Conservation (phyloP, 805 yeast species). For the Geotrichum ghanense region DNA sequence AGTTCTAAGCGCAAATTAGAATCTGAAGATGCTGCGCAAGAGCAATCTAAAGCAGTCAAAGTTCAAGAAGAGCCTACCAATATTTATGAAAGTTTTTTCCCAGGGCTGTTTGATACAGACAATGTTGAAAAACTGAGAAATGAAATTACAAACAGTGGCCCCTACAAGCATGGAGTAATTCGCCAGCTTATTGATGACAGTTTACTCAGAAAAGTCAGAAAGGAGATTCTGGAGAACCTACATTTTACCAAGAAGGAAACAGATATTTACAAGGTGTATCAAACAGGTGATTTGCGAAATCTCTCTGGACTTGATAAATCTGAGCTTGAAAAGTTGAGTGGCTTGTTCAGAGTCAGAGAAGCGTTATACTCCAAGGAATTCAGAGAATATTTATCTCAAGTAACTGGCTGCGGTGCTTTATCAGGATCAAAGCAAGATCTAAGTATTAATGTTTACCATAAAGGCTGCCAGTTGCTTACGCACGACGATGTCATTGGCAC, state of each 20-base stretch:
- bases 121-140: conserved; percentile 7
- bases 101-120: conserved; percentile 10
- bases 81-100: conserved; percentile 7
- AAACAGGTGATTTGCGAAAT: conserved; percentile 88
- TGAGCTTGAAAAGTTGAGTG: conserved; percentile 63
- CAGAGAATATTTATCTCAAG: conserved; percentile 61
- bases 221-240: conserved; percentile 71
- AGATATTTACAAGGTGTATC: conserved; percentile 79
- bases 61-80: conserved; percentile 2
- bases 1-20: background rate
- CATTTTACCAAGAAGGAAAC: conserved; percentile 94
- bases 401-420: conserved; percentile 80
- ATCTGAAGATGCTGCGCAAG: background rate
- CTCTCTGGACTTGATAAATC: conserved; percentile 72
- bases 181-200: conserved; percentile 62
- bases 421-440: conserved; percentile 89
- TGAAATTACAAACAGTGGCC: conserved; percentile 45
- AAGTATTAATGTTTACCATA: conserved; percentile 81
- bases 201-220: conserved; percentile 65
- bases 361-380: conserved; percentile 82
- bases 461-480: conserved; percentile 86
- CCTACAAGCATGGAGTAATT: conserved; percentile 87
- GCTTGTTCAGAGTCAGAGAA: conserved; percentile 65
- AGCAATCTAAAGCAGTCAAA: conserved; percentile 1
- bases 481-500: conserved; percentile 98